These are phyloP conservation scores for Spirogloea muscicola DNA, from an alignment of 139 green algal species.

Conservation along the genomic window DNA sequence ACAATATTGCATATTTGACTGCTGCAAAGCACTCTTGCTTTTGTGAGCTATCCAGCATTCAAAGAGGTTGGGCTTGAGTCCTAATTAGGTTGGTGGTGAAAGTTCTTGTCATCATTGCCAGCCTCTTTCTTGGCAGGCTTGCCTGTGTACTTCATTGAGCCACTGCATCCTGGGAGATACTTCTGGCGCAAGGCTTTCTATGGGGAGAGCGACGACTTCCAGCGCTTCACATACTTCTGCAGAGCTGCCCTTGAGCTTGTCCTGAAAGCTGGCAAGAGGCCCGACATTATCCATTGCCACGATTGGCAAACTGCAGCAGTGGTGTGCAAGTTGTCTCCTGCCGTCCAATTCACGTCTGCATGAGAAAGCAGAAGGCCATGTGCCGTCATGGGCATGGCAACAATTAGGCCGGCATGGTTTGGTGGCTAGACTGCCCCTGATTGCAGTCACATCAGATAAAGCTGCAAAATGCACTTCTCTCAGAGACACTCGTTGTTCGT, in stretches of 20 bases:
- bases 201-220: slow-evolving; percentile 51
- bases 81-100: no score
- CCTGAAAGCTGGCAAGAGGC: slow-evolving; percentile 57
- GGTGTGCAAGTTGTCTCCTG: slow-evolving; percentile 11
- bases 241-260: slow-evolving; percentile 87
- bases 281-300: slow-evolving; percentile 93
- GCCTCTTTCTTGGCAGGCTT: no score
- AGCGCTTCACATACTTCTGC: slow-evolving; percentile 61
- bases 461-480: no score
- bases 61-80: background rate
- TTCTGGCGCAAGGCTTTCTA: slow-evolving; percentile 52
- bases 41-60: background rate
- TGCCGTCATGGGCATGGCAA: slow-evolving; percentile 24
- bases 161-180: slow-evolving; percentile 48
- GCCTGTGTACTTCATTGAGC: slow-evolving; percentile 58
- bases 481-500: no score
- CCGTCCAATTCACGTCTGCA: no score
- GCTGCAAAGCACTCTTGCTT: no score
- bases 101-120: slow-evolving; percentile 4
- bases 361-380: no score
- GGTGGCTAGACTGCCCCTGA: background rate
- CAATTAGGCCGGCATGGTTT: no score
- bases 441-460: background rate
- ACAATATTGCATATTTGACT: no score
- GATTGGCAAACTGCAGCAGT: slow-evolving; percentile 79